Evolutionary conservation across 169 alveolate species (phyloP), one percentile per base, ranked within the genome.

Genomic region (Plasmodium coatneyi): DNA sequence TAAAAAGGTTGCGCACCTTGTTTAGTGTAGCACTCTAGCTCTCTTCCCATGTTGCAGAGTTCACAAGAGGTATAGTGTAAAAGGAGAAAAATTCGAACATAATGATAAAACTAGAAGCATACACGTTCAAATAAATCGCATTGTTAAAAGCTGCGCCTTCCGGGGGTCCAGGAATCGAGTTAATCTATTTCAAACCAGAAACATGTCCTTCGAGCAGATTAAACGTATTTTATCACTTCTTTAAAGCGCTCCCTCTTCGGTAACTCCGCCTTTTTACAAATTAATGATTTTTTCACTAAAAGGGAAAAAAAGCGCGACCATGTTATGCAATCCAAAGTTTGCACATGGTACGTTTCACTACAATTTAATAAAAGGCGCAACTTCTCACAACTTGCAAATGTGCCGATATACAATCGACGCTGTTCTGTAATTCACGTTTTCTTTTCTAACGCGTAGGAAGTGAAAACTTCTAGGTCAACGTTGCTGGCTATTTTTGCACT

Each of bases 371-470:
- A 78, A 41, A 46, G 32, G 41, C 0, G 32, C 19, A 83, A 22
- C 70, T 22, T 36, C 34, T 14, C 41, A 22, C 30, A 36, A 28
- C 32, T 22, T 28, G 34, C 36, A 83, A 70, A 4, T 25, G 32
- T 83, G 32, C 3, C 22, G 4, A 36, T 22, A 32, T 19, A 16
- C 32, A 56, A 12, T 71, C 16, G 0, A n/a, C 49, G 19, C 32
- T 34, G 34, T 32, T 4, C 14, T 71, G 16, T 83, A 41, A 71
- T 54, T 82, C 32, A 52, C 28, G 4, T 32, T 78, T 49, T 49
- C 19, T 41, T 66, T 39, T 60, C 94, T 89, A 70, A 89, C 94
- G 82, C 94, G 82, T 89, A 32, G 34, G 90, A 79, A 25, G 90
- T 80, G 82, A 89, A 89, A 19, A 70, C 72, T 80, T 89, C 82